A percentile compares a stretch with the other conserved stretches of the same genome.
phyloP scores from a whole-genome alignment of 176 grass and related monocot genomes.

The Aegilops umbellulata region DNA sequence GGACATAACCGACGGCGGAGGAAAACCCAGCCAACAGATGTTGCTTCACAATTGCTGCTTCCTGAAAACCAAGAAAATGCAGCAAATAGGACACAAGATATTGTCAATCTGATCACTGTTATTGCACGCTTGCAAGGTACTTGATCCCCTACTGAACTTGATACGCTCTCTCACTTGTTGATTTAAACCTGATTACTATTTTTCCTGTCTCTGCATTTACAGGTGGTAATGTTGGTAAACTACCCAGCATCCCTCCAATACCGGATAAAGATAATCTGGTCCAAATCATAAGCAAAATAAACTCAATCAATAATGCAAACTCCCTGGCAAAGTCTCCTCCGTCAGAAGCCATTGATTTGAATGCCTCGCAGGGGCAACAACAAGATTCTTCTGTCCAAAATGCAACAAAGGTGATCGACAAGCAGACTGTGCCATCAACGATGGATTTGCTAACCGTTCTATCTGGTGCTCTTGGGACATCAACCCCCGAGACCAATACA shows the following conservation, averaged over 20 bases:
- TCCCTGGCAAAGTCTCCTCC: slow-evolving; percentile 48
- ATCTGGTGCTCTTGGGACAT: slow-evolving; percentile 58
- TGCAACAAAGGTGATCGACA: slow-evolving; percentile 28
- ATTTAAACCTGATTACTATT: slow-evolving; percentile 1
- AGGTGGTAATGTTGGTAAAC: slow-evolving; percentile 64
- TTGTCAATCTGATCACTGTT: slow-evolving; percentile 84
- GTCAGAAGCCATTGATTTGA: slow-evolving; percentile 75
- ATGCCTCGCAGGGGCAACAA: slow-evolving; percentile 51
- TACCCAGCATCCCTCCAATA: slow-evolving; percentile 43
- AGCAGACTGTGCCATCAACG: slow-evolving; percentile 52
- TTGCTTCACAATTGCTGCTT: slow-evolving; percentile 69
- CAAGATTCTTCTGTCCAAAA: slow-evolving; percentile 58
- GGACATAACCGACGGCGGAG: slow-evolving; percentile 91
- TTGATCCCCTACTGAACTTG: not conserved
- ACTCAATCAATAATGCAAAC: slow-evolving; percentile 57
- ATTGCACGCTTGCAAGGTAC: slow-evolving; percentile 85
- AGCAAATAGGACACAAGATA: slow-evolving; percentile 65
- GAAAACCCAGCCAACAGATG: slow-evolving; percentile 88
- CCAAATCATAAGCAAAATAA: slow-evolving; percentile 85
- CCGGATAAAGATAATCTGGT: slow-evolving; percentile 77
- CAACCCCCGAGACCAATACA: slow-evolving; percentile 53
- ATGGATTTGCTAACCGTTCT: slow-evolving; percentile 65
- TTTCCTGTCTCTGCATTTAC: slow-evolving; percentile 1
- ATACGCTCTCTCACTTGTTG: not conserved
- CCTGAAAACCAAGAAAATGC: slow-evolving; percentile 81